These are phyloP conservation scores for Lunasporangiospora selenospora DNA, from an alignment of 192 early-diverging fungal genomes.

Conservation along the genomic window DNA sequence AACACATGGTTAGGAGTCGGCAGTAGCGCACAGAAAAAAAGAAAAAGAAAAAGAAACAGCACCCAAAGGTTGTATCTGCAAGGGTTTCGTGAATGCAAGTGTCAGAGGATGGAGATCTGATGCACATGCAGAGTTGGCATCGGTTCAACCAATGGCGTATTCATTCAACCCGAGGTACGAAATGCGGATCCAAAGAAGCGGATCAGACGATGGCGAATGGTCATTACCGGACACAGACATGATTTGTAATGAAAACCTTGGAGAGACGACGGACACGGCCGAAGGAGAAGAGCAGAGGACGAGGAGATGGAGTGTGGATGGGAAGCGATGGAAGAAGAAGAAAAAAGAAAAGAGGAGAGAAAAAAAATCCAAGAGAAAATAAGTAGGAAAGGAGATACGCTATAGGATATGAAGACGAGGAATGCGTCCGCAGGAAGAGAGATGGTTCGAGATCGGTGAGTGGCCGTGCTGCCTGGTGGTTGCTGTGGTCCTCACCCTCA, in stretches of 20 bases:
- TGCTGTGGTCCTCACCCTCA: neutral
- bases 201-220: neutral
- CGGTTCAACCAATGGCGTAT: neutral
- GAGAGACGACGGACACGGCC: neutral
- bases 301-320: neutral
- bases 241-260: neutral
- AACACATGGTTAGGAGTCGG: no score
- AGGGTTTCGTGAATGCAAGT: neutral
- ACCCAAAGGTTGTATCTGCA: neutral
- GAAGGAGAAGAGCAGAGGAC: neutral
- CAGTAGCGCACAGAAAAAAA: neutral
- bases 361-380: neutral
- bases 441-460: neutral
- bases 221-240: conserved; percentile 42
- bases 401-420: neutral
- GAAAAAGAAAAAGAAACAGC: neutral
- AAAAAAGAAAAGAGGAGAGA: neutral
- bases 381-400: neutral
- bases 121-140: neutral
- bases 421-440: neutral
- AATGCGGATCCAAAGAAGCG: neutral
- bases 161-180: neutral
- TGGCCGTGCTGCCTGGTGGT: no score
- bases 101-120: neutral
- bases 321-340: neutral